A percentile compares a stretch with the other conserved stretches of the same genome.
These are phyloP conservation scores for Voacanga thouarsii DNA, from an alignment of 257 asterid species.

Conservation along the genomic window DNA sequence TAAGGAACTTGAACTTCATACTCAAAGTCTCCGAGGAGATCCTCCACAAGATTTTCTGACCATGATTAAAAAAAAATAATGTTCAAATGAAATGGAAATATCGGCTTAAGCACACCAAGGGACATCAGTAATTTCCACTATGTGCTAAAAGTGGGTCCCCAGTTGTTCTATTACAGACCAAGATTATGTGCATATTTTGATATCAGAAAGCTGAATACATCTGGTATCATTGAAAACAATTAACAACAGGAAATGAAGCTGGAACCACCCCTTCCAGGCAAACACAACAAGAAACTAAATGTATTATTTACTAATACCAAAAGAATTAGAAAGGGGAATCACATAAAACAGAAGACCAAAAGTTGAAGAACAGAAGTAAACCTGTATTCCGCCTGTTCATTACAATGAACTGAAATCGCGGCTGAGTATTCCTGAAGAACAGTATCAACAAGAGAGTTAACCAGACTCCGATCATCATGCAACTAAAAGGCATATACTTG, in stretches of 20 bases:
- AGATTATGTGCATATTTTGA: neutral
- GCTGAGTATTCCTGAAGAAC: conserved; percentile 62
- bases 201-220: neutral
- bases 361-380: conserved; percentile 22
- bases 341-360: neutral
- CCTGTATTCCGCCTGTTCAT: conserved; percentile 79
- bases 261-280: no score
- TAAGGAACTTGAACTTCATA: conserved; percentile 78
- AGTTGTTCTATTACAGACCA: neutral
- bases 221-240: neutral
- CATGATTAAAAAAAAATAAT: neutral
- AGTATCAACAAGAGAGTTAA: neutral
- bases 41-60: conserved; percentile 64
- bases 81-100: neutral
- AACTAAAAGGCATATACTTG: neutral
- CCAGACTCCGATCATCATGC: neutral
- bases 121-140: neutral
- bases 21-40: conserved; percentile 74
- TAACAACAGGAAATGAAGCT: neutral
- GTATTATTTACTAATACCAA: neutral
- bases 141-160: neutral
- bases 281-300: neutral
- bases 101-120: neutral
- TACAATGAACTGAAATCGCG: conserved; percentile 82
- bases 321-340: neutral